Evolutionary conservation across 2,329 filamentous ascomycete species (phyloP).

Genomic region (Exophiala calicioides): DNA sequence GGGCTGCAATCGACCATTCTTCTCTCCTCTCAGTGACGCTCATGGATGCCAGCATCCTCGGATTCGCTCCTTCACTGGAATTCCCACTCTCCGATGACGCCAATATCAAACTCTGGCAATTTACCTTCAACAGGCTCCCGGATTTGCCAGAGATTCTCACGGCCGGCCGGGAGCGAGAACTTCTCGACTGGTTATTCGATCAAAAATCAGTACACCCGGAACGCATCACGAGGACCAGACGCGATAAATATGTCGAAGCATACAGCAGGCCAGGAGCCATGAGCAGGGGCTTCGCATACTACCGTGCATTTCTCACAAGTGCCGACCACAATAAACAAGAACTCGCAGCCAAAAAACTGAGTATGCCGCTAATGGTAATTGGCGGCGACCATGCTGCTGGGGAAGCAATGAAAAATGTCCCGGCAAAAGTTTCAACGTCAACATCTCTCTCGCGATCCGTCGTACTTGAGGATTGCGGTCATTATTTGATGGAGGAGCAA

Average conservation of each 20-base stretch:
- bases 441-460: not conserved
- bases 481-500: slow-evolving; percentile 34
- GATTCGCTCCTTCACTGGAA: slow-evolving; percentile 24
- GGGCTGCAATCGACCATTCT: slow-evolving; percentile 31
- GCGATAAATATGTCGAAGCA: slow-evolving; percentile 24
- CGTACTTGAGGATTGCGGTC: slow-evolving; percentile 29
- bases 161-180: slow-evolving; percentile 29
- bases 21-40: slow-evolving; percentile 32
- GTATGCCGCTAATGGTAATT: slow-evolving; percentile 21
- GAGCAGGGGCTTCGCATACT: slow-evolving; percentile 33
- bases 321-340: slow-evolving; percentile 30
- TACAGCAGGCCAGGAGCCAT: slow-evolving; percentile 32
- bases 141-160: slow-evolving; percentile 33
- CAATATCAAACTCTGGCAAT: slow-evolving; percentile 34
- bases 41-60: slow-evolving; percentile 29
- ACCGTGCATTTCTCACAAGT: slow-evolving; percentile 31
- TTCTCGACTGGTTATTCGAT: slow-evolving; percentile 34
- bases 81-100: slow-evolving; percentile 27
- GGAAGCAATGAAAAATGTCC: slow-evolving; percentile 20
- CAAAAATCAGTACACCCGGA: slow-evolving; percentile 28
- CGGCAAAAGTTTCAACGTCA: not conserved
- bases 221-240: slow-evolving; percentile 7
- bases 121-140: slow-evolving; percentile 34
- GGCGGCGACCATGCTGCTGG: slow-evolving; percentile 30
- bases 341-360: slow-evolving; percentile 27